Evolutionary conservation across 495 filamentous ascomycete species (phyloP).

Genomic region (Penicillium mononematosum): DNA sequence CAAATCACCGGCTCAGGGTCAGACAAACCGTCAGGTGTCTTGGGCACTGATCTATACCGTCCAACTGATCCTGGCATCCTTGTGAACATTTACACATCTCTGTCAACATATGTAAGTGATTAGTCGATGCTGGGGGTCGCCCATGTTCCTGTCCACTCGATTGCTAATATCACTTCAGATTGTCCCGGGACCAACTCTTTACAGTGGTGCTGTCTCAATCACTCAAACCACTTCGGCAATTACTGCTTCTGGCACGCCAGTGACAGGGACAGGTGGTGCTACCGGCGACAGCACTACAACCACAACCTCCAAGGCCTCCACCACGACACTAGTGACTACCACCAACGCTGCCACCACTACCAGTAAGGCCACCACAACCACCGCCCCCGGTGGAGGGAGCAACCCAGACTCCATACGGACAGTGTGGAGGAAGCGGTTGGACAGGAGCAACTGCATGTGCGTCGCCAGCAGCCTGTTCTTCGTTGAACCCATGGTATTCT

Average conservation of each 20-base stretch:
- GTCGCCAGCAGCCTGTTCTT: conserved; percentile 42
- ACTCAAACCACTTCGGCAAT: conserved; percentile 24
- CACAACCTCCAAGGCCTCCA: conserved; percentile 11
- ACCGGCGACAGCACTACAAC: conserved; percentile 1
- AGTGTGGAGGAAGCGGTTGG: conserved; percentile 52
- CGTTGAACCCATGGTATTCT: conserved; percentile 48
- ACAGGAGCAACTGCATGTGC: conserved; percentile 46
- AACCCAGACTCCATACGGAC: conserved; percentile 37
- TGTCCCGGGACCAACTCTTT: conserved; percentile 50
- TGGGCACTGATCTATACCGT: conserved; percentile 59
- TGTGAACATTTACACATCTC: conserved; percentile 57
- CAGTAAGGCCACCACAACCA: conserved; percentile 9
- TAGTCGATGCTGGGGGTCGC: background rate
- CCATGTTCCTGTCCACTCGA: background rate
- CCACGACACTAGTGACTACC: background rate
- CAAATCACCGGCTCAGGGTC: conserved; percentile 63
- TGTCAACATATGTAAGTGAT: conserved; percentile 38
- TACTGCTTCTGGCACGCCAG: conserved; percentile 27
- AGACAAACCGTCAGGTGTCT: conserved; percentile 52
- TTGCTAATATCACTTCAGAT: conserved; percentile 10
- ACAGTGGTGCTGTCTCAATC: conserved; percentile 31
- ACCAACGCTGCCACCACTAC: conserved; percentile 5
- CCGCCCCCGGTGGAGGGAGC: conserved; percentile 12
- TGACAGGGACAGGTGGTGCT: conserved; percentile 13
- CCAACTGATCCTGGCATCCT: conserved; percentile 59